A percentile compares a stretch with the other conserved stretches of the same genome.
Evolutionary conservation across 2,329 filamentous ascomycete species (phyloP).

Genomic region (Arthrobotrys iridis): DNA sequence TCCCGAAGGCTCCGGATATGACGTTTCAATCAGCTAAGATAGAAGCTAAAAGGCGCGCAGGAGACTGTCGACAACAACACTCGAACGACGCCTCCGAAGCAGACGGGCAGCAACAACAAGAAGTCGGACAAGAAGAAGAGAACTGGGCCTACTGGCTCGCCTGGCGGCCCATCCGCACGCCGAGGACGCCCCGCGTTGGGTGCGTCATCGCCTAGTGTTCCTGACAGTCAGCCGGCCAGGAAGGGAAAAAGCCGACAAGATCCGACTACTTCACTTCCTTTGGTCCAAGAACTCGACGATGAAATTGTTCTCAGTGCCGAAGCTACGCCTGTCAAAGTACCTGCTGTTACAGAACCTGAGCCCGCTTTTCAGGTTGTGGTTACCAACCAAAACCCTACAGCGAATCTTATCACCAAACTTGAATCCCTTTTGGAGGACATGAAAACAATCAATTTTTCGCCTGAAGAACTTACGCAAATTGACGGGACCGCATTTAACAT

Average conservation of each 20-base stretch:
- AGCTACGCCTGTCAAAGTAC: constrained; percentile 5
- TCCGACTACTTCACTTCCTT: constrained; percentile 15
- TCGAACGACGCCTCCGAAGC: constrained; percentile 7
- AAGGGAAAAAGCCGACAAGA: constrained; percentile 1
- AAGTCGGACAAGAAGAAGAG: constrained; percentile 21
- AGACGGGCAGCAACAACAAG: constrained; percentile 21
- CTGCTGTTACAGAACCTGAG: neutral
- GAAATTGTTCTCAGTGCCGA: neutral
- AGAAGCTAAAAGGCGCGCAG: constrained; percentile 49
- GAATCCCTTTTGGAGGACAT: constrained; percentile 43
- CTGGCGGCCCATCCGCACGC: constrained; percentile 21
- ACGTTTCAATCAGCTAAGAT: constrained; percentile 31
- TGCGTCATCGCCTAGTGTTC: constrained; percentile 51
- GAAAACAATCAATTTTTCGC: constrained; percentile 24
- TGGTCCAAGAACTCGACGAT: constrained; percentile 19
- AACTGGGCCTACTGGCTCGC: constrained; percentile 34
- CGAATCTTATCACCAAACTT: constrained; percentile 21
- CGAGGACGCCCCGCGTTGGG: constrained; percentile 15
- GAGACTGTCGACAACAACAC: constrained; percentile 19
- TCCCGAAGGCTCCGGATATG: neutral
- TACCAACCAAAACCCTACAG: neutral
- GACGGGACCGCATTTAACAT: constrained; percentile 43
- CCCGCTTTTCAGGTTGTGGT: constrained; percentile 28
- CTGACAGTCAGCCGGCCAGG: constrained; percentile 34
- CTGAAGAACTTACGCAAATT: constrained; percentile 24